Percentiles rank a stretch among this genome's conserved stretches.
Evolutionary conservation across 2,329 filamentous ascomycete genomes (phyloP).

Genomic region (Sporothrix schenckii): DNA sequence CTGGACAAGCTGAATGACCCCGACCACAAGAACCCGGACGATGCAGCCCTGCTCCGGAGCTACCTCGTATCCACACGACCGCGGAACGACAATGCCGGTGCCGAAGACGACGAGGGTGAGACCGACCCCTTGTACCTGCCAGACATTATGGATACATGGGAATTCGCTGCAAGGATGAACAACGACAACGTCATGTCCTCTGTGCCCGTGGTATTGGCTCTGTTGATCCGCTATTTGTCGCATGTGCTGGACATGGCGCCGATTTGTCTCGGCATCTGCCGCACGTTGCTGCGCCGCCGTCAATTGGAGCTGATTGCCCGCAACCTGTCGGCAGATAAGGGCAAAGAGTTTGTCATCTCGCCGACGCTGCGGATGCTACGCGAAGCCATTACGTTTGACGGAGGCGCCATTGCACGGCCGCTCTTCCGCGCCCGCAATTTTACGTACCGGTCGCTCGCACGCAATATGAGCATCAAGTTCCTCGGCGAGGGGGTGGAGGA

Average conservation of each 20-base stretch:
- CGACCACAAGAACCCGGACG: slow-evolving; percentile 51
- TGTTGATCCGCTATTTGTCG: slow-evolving; percentile 79
- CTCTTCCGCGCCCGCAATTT: slow-evolving; percentile 77
- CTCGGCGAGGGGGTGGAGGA: slow-evolving; percentile 64
- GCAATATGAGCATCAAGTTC: slow-evolving; percentile 75
- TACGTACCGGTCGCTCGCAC: slow-evolving; percentile 77
- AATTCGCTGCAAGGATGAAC: slow-evolving; percentile 75
- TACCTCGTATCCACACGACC: slow-evolving; percentile 61
- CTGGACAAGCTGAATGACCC: slow-evolving; percentile 66
- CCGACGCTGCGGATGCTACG: slow-evolving; percentile 83
- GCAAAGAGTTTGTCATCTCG: slow-evolving; percentile 85
- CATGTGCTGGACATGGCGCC: slow-evolving; percentile 72
- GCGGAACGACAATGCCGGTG: slow-evolving; percentile 46
- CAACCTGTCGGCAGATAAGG: slow-evolving; percentile 76
- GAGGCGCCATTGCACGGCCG: slow-evolving; percentile 74
- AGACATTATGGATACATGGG: slow-evolving; percentile 87
- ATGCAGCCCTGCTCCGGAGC: slow-evolving; percentile 64
- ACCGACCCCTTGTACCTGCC: slow-evolving; percentile 67
- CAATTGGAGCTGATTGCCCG: slow-evolving; percentile 80
- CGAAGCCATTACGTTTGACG: slow-evolving; percentile 84
- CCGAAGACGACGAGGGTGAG: slow-evolving; percentile 52
- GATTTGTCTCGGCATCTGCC: slow-evolving; percentile 76
- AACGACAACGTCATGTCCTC: slow-evolving; percentile 81
- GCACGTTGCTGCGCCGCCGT: slow-evolving; percentile 76
- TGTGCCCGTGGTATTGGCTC: slow-evolving; percentile 76